Percentiles rank a stretch among this genome's conserved stretches.
These are phyloP conservation scores for Citrullus mucosospermus DNA, from an alignment of 306 rosid genomes.

Conservation along the genomic window DNA sequence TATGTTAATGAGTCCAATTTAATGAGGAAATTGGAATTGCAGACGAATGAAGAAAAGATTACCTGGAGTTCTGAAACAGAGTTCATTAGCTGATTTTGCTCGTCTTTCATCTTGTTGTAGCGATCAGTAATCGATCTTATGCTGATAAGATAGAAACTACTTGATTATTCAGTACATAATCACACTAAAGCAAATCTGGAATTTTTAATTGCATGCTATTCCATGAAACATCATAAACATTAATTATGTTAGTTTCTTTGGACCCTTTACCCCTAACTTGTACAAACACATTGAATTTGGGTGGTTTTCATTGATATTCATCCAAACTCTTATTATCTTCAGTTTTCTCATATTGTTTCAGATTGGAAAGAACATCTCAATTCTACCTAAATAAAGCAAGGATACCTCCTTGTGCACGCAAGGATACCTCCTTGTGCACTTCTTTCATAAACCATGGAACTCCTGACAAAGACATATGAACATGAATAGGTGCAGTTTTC, in stretches of 20 bases:
- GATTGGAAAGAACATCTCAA: neutral
- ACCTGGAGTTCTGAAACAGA: conserved; percentile 10
- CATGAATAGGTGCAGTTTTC: neutral
- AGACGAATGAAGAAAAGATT: neutral
- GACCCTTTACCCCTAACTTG: neutral
- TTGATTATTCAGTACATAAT: neutral
- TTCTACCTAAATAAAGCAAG: neutral
- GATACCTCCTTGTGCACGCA: neutral
- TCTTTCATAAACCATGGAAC: neutral
- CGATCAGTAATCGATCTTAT: conserved; percentile 7
- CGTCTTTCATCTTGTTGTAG: neutral
- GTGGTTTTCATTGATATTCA: neutral
- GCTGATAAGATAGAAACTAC: conserved; percentile 1
- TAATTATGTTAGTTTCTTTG: neutral
- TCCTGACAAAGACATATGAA: neutral
- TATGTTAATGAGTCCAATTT: neutral
- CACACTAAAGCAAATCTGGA: neutral
- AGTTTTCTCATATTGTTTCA: neutral
- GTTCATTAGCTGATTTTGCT: conserved; percentile 4
- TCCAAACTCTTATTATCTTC: neutral
- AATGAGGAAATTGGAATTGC: neutral
- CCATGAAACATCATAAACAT: neutral
- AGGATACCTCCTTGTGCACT: neutral
- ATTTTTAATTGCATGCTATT: neutral
- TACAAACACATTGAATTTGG: neutral